These are phyloP conservation scores for Colletotrichum tamarilloi DNA, from an alignment of 2,329 filamentous ascomycete species.

Conservation along the genomic window DNA sequence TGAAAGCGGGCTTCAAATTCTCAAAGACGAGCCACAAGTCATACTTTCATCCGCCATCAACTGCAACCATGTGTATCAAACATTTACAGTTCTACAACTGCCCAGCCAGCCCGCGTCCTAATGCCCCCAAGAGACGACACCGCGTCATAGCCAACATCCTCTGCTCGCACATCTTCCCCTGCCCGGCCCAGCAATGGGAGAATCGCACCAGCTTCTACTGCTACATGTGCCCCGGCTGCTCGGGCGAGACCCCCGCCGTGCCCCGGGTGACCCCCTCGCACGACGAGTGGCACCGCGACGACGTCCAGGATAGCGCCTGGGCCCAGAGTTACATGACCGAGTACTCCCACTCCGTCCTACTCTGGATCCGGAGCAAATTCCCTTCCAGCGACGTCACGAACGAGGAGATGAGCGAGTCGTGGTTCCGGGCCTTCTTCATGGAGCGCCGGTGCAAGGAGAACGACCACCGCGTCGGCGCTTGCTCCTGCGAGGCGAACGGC, in stretches of 20 bases:
- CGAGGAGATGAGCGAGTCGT: neutral
- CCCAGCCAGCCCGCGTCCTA: conserved; percentile 5
- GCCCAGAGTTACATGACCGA: conserved; percentile 16
- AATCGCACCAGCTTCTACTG: conserved; percentile 19
- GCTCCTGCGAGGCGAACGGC: conserved; percentile 32
- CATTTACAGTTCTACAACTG: conserved; percentile 25
- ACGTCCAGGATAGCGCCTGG: conserved; percentile 22
- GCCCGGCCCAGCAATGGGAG: conserved; percentile 24
- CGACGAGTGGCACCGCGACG: conserved; percentile 24
- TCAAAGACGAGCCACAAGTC: neutral
- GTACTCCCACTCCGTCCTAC: neutral
- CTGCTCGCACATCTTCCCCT: conserved; percentile 26
- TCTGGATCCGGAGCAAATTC: conserved; percentile 11
- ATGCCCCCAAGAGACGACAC: neutral
- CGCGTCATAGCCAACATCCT: conserved; percentile 28
- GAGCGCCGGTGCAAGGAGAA: conserved; percentile 35
- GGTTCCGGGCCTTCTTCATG: conserved; percentile 19
- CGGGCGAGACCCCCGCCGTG: conserved; percentile 29
- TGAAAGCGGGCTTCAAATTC: neutral
- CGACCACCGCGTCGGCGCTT: conserved; percentile 13
- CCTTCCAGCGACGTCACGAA: neutral
- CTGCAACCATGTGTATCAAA: conserved; percentile 24
- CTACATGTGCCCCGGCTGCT: conserved; percentile 30
- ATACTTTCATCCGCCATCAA: neutral
- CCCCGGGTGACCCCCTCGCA: conserved; percentile 13